Evolutionary conservation across 352 stramenopile genomes (phyloP).

Genomic region (Pythium folliculosum): DNA sequence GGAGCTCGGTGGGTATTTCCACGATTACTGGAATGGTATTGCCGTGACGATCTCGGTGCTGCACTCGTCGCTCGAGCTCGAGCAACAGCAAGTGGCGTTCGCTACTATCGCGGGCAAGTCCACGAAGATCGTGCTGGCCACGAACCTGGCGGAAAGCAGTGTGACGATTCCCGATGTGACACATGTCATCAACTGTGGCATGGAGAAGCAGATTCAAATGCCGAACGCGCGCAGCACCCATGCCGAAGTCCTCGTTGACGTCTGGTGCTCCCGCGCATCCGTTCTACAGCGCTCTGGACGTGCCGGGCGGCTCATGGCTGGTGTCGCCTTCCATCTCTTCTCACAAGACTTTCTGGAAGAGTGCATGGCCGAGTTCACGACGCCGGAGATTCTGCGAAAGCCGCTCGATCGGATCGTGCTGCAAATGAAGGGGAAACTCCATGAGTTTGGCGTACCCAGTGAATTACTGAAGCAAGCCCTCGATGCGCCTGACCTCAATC

Average conservation of each 20-base stretch:
- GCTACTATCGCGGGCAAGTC: slow-evolving; percentile 41
- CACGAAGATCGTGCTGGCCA: slow-evolving; percentile 95
- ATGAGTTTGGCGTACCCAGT: slow-evolving; percentile 72
- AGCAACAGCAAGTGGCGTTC: slow-evolving; percentile 77
- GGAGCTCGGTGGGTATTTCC: slow-evolving; percentile 39
- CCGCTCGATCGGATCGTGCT: slow-evolving; percentile 80
- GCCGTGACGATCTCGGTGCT: slow-evolving; percentile 37
- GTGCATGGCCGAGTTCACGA: slow-evolving; percentile 83
- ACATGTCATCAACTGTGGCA: slow-evolving; percentile 84
- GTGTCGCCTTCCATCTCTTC: slow-evolving; percentile 92
- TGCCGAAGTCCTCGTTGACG: slow-evolving; percentile 71
- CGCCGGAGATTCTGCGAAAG: slow-evolving; percentile 80
- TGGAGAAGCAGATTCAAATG: slow-evolving; percentile 88
- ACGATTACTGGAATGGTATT: slow-evolving; percentile 16
- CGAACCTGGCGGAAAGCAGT: slow-evolving; percentile 97
- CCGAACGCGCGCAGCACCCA: slow-evolving; percentile 64
- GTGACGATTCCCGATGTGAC: slow-evolving; percentile 96
- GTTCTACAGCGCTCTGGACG: slow-evolving; percentile 84
- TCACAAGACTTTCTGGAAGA: slow-evolving; percentile 57
- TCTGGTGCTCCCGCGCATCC: slow-evolving; percentile 95
- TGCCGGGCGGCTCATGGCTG: slow-evolving; percentile 92
- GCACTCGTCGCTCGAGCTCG: slow-evolving; percentile 73
- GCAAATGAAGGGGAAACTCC: slow-evolving; percentile 72
- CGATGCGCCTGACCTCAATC: slow-evolving; percentile 61
- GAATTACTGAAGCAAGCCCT: slow-evolving; percentile 65